Evolutionary conservation across 192 early-diverging fungal species (phyloP).

Genomic region (Irineochytrium annulatum): DNA sequence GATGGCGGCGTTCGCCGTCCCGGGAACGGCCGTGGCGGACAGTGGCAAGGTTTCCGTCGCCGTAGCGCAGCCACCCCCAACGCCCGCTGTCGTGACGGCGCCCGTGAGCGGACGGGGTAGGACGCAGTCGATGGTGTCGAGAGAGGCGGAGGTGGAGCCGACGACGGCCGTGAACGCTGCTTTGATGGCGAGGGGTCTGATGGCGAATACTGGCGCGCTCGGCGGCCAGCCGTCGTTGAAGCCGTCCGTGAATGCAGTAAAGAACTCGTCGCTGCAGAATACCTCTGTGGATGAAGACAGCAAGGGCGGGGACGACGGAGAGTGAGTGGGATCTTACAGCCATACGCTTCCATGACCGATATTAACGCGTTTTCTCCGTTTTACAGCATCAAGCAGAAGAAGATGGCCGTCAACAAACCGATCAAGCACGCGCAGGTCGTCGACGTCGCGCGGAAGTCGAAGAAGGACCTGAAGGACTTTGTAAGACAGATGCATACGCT

Average conservation of each 20-base stretch:
- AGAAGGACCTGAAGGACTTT: constrained; percentile 7
- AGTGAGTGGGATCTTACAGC: constrained; percentile 3
- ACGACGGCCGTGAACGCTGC: neutral
- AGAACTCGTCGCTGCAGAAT: too few species aligned
- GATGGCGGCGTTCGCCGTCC: neutral
- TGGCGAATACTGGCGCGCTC: too few species aligned
- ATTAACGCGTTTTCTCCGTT: neutral
- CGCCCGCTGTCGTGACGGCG: too few species aligned
- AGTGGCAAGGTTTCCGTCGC: too few species aligned
- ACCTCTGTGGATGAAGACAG: constrained; percentile 17
- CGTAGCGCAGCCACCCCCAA: too few species aligned
- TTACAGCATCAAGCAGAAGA: neutral
- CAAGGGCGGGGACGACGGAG: constrained; percentile 1
- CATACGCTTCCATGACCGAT: too few species aligned
- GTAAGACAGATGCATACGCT: constrained; percentile 7
- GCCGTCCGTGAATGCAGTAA: too few species aligned
- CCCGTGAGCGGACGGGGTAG: too few species aligned
- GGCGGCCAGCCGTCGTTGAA: too few species aligned
- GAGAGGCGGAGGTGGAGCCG: neutral
- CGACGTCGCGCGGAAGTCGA: constrained; percentile 24
- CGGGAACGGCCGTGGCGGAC: too few species aligned
- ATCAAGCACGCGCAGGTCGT: constrained; percentile 31
- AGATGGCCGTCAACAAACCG: constrained; percentile 39
- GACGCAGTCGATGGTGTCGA: neutral
- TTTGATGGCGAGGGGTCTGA: neutral